A percentile compares a stretch with the other conserved stretches of the same genome.
These are phyloP conservation scores for Podospora conica DNA, from an alignment of 495 filamentous ascomycete genomes.

Conservation along the genomic window DNA sequence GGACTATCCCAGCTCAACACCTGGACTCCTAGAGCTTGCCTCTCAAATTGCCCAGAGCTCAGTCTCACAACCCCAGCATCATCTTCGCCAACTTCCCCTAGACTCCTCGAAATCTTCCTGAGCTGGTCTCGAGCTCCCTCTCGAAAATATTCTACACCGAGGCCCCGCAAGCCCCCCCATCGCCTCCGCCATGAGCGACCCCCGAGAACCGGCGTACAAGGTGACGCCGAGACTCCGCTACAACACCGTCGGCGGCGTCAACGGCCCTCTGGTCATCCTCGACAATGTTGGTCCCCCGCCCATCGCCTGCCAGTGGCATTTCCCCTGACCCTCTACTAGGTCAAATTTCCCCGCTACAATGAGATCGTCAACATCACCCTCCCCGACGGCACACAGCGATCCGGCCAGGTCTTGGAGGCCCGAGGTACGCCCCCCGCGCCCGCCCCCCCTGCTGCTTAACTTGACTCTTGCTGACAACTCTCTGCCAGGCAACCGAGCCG, in stretches of 20 bases:
- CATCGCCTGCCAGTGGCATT: neutral
- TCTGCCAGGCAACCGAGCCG: conserved; percentile 70
- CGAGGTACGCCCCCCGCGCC: conserved; percentile 56
- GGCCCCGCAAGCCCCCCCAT: neutral
- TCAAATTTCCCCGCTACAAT: conserved; percentile 96
- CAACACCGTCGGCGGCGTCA: conserved; percentile 97
- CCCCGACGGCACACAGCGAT: conserved; percentile 87
- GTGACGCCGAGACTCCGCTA: conserved; percentile 85
- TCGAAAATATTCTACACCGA: neutral
- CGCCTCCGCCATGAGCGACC: conserved; percentile 58
- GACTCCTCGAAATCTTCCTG: conserved; percentile 3
- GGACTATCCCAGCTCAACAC: conserved; percentile 7
- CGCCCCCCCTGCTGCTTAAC: neutral
- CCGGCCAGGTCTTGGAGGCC: conserved; percentile 95
- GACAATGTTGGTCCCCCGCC: conserved; percentile 65
- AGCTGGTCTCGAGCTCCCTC: conserved; percentile 18
- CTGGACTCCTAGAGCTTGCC: conserved; percentile 20
- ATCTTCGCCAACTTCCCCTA: conserved; percentile 8
- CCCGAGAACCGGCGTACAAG: conserved; percentile 66
- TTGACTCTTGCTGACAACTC: conserved; percentile 17
- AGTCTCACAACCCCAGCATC: conserved; percentile 14
- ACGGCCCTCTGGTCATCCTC: conserved; percentile 93
- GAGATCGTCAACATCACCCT: conserved; percentile 96
- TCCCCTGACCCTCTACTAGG: conserved; percentile 47
- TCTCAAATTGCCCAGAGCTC: conserved; percentile 20